Evolutionary conservation across 257 asterid species (phyloP).

Genomic region (Nemophila menziesii): DNA sequence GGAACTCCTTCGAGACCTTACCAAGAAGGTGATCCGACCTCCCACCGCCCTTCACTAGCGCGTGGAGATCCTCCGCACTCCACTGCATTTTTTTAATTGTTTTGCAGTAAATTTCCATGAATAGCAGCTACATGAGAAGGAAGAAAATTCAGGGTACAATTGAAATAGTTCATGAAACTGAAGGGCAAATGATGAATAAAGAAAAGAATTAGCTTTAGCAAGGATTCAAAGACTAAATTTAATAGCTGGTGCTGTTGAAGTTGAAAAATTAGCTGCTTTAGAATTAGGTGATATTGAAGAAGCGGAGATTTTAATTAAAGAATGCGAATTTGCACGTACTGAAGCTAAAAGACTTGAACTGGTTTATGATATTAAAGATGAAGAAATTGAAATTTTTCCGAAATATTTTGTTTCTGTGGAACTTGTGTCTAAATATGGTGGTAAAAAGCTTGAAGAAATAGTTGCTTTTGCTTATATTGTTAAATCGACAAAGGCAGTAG

Average conservation of each 20-base stretch:
- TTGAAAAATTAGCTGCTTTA: constrained; percentile 32
- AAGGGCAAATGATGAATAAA: too few species aligned
- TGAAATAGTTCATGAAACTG: too few species aligned
- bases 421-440: constrained; percentile 25
- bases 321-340: constrained; percentile 26
- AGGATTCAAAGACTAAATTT: constrained; percentile 27
- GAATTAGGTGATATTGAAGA: constrained; percentile 32
- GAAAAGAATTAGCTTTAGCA: too few species aligned
- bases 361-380: constrained; percentile 17
- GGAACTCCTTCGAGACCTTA: too few species aligned
- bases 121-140: too few species aligned
- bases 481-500: too few species aligned
- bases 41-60: too few species aligned
- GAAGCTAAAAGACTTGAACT: constrained; percentile 30
- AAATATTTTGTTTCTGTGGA: constrained; percentile 26
- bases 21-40: too few species aligned
- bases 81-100: too few species aligned
- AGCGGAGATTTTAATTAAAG: constrained; percentile 25
- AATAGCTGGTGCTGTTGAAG: constrained; percentile 21
- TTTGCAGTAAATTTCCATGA: too few species aligned
- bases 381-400: constrained; percentile 15
- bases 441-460: constrained; percentile 23
- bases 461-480: constrained; percentile 12
- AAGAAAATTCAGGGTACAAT: too few species aligned
- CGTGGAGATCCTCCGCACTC: too few species aligned